Base-by-base conservation (phyloP, 208 protist genomes). In the Leishmania turanica region DNA sequence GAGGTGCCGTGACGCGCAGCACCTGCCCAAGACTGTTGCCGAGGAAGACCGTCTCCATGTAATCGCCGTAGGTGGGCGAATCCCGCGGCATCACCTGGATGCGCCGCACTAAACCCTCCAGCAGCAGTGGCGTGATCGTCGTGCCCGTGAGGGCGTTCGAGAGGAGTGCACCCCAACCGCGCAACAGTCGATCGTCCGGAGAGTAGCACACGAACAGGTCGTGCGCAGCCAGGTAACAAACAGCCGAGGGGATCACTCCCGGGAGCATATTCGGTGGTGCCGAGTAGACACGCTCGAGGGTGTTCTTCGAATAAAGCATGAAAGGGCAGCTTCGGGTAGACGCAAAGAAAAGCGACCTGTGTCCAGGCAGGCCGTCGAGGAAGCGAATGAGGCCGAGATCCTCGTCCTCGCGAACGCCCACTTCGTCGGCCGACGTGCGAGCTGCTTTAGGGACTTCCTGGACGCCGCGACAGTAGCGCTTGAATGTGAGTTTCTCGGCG, bases 201-300 rank as follows among this genome's bases (percentile, higher is more conserved):
- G 86, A 89, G 81, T 94, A 96, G n/a, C 84, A 62, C 7, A 96
- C 54, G 15, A 94, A 86, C 75, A 92, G 62, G 85, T 96, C 93
- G 19, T 84, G 77, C 1, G 58, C 42, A 31, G 90, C 84, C 9
- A 96, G 76, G 69, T 96, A 96, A 40, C 87, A 75, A 13, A 96
- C 83, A 0, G 89, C 31, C 27, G 78, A 83, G 0, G 93, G 93
- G 5, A 53, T 37, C 15, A 76, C 79, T 19, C 84, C 84, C 11
- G 64, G 88, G 5, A 95, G 76, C 65, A 95, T 87, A 1, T 80
- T 71, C 17, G 78, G 77, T 37, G 81, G 74, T 45, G 93, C 85
- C 34, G 84, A 72, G 75, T 88, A 88, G 47, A 91, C 78, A 7
- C 90, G 87, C 74, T 87, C 78, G 24, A 95, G 80, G 1, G 88